Evolutionary conservation across 1,139 yeast genomes (phyloP), one percentile per base, ranked within the genome.

Genomic region (Hemisphaericaspora xylanilytica): DNA sequence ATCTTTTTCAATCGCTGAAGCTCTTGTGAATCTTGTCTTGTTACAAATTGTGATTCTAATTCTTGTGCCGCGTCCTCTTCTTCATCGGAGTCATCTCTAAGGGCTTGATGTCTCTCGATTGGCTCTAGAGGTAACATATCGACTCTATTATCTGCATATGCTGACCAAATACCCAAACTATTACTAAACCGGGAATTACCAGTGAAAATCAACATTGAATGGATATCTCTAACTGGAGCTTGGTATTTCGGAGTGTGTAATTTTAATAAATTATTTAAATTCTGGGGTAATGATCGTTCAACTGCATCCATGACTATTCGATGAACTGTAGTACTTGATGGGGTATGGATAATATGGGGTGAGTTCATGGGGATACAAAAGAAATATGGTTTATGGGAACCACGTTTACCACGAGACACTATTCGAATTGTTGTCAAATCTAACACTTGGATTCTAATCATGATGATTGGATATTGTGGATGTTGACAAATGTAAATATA

Each of bases 401-500:
- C 48, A 8, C 79, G 64, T 44, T 67, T 72, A 3, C 78, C 71
- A 10, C 27, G 58, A 45, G 46, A 16, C 5, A 46, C 47, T 10
- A 59, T 55, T 3, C 62, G 53, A 29, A 52, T 67, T 6, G 39
- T 38, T 13, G 41, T 33, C 34, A 75, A 58, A 47, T 85, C 92
- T 54, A 81, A 85, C 28, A 84, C 70, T 50, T 85, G 95, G 16
- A 85, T 67, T 34, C 95, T 60, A 4, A 84, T 67, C 14, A 86
- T 59, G 2, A 80, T 61, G 42, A 84, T 52, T 1, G 89, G 87
- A 33, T 76, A 65, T 12, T 62, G 61, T 2, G 89, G 86, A 57
- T 81, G 88, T 37, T 77, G 67, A 36, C 85, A 80, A n/a, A 81
- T 75, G 52, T 82, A 82, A 17, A 82, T 69, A 55, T 83, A 84